Conservation (phyloP, 768 basidiomycete genomes). For the Dioszegia aurantiaca region DNA sequence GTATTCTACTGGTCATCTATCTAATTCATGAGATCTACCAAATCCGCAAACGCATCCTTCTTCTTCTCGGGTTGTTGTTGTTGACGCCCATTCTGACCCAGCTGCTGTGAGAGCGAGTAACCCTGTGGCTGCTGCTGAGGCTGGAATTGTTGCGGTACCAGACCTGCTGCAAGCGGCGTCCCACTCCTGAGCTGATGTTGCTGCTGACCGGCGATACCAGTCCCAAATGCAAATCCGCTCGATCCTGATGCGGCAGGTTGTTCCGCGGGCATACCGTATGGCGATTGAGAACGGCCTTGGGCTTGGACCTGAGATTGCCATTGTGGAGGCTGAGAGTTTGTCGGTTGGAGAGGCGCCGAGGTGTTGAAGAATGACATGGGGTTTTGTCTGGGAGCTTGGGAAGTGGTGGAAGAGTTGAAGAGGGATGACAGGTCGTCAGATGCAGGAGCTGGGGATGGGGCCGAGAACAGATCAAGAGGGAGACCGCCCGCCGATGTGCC, state of each 20-base stretch:
- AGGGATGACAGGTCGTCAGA: slow-evolving; percentile 15
- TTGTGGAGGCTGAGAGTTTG: slow-evolving; percentile 3
- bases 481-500: slow-evolving; percentile 42
- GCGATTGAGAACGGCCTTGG: not conserved
- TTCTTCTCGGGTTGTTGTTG: slow-evolving; percentile 3
- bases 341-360: slow-evolving; percentile 17
- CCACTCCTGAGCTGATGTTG: slow-evolving; percentile 8
- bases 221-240: slow-evolving; percentile 12
- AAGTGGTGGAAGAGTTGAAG: slow-evolving; percentile 21
- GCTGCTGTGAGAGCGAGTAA: slow-evolving; percentile 33
- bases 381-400: slow-evolving; percentile 27
- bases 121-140: slow-evolving; percentile 18
- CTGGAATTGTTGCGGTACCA: slow-evolving; percentile 14
- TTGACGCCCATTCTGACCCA: slow-evolving; percentile 20
- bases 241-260: slow-evolving; percentile 8
- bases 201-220: not conserved
- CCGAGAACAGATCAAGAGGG: slow-evolving; percentile 49
- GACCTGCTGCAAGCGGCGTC: slow-evolving; percentile 2
- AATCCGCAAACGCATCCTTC: slow-evolving; percentile 54
- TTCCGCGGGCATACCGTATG: slow-evolving; percentile 8
- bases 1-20: not conserved
- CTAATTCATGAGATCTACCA: slow-evolving; percentile 49
- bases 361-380: slow-evolving; percentile 51
- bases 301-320: not conserved
- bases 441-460: slow-evolving; percentile 24